Evolutionary conservation across 176 grass and related monocot species (phyloP), one percentile per base, ranked within the genome.

Genomic region (Melocanna baccifera): DNA sequence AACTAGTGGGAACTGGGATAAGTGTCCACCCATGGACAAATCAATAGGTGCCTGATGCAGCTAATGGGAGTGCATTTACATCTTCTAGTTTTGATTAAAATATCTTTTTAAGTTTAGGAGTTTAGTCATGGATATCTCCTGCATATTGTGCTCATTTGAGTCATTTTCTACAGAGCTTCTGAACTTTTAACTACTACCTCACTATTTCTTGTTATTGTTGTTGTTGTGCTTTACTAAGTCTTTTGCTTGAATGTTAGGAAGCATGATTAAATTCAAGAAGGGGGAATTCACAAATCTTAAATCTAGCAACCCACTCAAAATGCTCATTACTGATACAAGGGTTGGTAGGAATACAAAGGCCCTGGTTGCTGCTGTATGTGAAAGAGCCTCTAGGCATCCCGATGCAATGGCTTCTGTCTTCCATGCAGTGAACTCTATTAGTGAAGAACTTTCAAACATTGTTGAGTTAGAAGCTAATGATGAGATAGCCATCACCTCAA

Each of bases 321-420:
- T 98, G 96, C 87, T 98, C 14, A 93, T 95, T 18, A 94, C 93
- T 14, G 89, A 95, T 70, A 98, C 96, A 67, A 98, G 67, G 89
- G 91, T 95, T 45, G 96, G 96, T 29, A 79, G 96, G 84, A 98
- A 98, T 73, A 95, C 93, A 76, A 98, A 95, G 72, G 93, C 91
- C 20, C 45, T 98, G 50, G 91, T 98, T 63, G 85, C 89, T 75
- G 86, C 89, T 81, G 96, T 98, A 7, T 92, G 87, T 73, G 89
- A 92, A 81, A 98, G 89, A 95, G 50, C 77, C 4, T 90, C 77
- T 20, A 91, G 91, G 87, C 91, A 98, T 66, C 77, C 87, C 1
- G 83, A 92, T 83, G 89, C 89, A 39, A 98, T 98, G 91, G 52
- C 79, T 77, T 84, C 86, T 0, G 73, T 98, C 36, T 92, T 98